Evolutionary conservation across 257 asterid genomes (phyloP).

Genomic region (Solanum boliviense): DNA sequence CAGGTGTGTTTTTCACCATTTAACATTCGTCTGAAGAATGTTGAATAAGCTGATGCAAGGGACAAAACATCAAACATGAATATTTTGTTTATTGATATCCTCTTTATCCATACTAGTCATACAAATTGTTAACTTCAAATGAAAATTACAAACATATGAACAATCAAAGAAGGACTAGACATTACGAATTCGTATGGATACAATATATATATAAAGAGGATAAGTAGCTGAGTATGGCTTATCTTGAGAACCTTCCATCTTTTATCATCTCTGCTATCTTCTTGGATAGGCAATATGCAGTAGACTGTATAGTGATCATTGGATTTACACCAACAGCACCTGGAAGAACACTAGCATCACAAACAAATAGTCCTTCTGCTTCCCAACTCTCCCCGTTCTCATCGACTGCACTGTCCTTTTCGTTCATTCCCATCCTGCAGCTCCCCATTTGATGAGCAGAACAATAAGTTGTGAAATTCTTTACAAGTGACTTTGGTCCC

Average conservation of each 20-base stretch:
- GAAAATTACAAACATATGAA: background rate
- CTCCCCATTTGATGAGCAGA: slow-evolving; percentile 98
- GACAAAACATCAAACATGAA: background rate
- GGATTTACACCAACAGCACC: slow-evolving; percentile 85
- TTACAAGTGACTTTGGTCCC: slow-evolving; percentile 47
- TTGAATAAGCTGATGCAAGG: background rate
- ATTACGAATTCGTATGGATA: background rate
- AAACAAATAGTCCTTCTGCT: slow-evolving; percentile 64
- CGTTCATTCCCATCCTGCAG: slow-evolving; percentile 60
- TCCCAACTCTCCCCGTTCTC: slow-evolving; percentile 93
- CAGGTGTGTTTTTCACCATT: background rate
- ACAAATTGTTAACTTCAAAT: background rate
- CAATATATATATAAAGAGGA: background rate
- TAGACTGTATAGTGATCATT: slow-evolving; percentile 76
- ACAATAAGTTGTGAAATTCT: slow-evolving; percentile 49
- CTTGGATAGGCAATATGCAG: slow-evolving; percentile 51
- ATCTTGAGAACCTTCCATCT: slow-evolving; percentile 3
- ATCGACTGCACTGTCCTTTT: slow-evolving; percentile 60
- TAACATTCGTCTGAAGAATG: background rate
- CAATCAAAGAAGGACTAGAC: background rate
- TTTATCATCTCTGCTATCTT: slow-evolving; percentile 39
- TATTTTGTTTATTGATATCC: background rate
- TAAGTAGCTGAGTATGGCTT: background rate
- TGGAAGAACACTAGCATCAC: slow-evolving; percentile 81
- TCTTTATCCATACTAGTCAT: background rate